Conservation (phyloP, 768 basidiomycete genomes). For the Xerocomus spinulosus region DNA sequence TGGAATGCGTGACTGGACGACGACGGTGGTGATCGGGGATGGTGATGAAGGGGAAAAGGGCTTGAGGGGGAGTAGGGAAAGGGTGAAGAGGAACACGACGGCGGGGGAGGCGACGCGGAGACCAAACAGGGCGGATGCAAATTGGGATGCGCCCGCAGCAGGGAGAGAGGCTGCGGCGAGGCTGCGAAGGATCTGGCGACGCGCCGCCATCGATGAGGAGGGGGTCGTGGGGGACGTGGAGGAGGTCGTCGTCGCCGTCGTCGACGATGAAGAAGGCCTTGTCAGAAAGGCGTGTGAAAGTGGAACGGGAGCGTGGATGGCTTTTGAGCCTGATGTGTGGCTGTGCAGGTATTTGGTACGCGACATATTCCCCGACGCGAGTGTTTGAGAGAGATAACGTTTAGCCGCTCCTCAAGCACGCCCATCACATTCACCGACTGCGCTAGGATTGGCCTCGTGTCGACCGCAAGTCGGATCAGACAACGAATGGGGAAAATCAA, state of each 20-base stretch:
- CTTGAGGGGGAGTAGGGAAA: conserved; percentile 54
- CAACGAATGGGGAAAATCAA: conserved; percentile 14
- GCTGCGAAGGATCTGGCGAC: conserved; percentile 17
- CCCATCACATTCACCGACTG: conserved; percentile 11
- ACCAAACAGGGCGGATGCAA: conserved; percentile 42
- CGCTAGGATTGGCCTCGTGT: conserved; percentile 19
- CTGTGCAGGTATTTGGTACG: conserved; percentile 16
- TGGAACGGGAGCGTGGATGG: conserved; percentile 20
- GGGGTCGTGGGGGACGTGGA: conserved; percentile 7
- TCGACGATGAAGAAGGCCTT: conserved; percentile 18
- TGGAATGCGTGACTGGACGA: conserved; percentile 67
- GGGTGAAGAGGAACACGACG: conserved; percentile 54
- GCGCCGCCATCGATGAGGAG: conserved; percentile 20
- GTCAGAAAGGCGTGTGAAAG: conserved; percentile 29
- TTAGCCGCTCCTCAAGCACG: conserved; percentile 16
- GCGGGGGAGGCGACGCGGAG: conserved; percentile 66
- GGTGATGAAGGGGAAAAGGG: conserved; percentile 39
- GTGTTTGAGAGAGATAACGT: conserved; percentile 2
- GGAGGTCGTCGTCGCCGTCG: conserved; percentile 15
- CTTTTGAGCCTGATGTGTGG: conserved; percentile 31
- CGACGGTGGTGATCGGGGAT: conserved; percentile 72
- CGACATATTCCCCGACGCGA: conserved; percentile 7
- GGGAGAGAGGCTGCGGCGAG: conserved; percentile 23
- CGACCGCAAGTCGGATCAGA: conserved; percentile 18
- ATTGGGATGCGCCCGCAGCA: conserved; percentile 18